These are phyloP conservation scores for Penicillium hesseltinei DNA, from an alignment of 2,329 filamentous ascomycete genomes.

Conservation along the genomic window DNA sequence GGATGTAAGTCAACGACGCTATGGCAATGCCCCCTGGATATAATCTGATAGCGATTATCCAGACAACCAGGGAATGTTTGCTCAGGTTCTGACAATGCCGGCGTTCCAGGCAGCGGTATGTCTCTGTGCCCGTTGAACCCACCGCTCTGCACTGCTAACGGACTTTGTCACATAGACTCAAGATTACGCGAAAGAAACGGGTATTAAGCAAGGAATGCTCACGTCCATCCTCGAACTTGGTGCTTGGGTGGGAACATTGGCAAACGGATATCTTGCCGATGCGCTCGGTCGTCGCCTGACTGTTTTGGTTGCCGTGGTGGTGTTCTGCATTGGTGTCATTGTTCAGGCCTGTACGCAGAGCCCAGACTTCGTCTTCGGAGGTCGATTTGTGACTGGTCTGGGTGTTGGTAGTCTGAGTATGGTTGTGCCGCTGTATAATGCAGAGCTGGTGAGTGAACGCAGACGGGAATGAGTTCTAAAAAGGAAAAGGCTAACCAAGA, in stretches of 20 bases:
- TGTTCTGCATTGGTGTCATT: conserved; percentile 40
- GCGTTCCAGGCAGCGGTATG: conserved; percentile 49
- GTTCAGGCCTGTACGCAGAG: conserved; percentile 37
- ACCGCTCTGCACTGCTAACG: neutral
- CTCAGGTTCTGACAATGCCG: conserved; percentile 60
- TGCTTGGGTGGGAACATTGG: conserved; percentile 39
- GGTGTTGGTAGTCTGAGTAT: conserved; percentile 45
- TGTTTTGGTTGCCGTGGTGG: conserved; percentile 32
- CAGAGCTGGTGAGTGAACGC: conserved; percentile 28
- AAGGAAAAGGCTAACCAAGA: neutral
- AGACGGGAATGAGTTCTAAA: neutral
- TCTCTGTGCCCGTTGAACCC: conserved; percentile 19
- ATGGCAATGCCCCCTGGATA: neutral
- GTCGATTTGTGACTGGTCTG: conserved; percentile 44
- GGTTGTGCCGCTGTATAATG: conserved; percentile 43
- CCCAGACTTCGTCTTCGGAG: conserved; percentile 36
- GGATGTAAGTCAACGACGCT: conserved; percentile 47
- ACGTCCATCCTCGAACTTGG: conserved; percentile 45
- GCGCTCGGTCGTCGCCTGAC: conserved; percentile 35
- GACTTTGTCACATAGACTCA: conserved; percentile 20
- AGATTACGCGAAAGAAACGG: conserved; percentile 26
- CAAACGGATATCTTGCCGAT: conserved; percentile 40
- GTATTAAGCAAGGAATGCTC: conserved; percentile 33
- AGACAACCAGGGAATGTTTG: conserved; percentile 73
- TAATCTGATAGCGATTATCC: neutral